Evolutionary conservation across 2,329 filamentous ascomycete species (phyloP).

Genomic region (Lachnellula willkommii): DNA sequence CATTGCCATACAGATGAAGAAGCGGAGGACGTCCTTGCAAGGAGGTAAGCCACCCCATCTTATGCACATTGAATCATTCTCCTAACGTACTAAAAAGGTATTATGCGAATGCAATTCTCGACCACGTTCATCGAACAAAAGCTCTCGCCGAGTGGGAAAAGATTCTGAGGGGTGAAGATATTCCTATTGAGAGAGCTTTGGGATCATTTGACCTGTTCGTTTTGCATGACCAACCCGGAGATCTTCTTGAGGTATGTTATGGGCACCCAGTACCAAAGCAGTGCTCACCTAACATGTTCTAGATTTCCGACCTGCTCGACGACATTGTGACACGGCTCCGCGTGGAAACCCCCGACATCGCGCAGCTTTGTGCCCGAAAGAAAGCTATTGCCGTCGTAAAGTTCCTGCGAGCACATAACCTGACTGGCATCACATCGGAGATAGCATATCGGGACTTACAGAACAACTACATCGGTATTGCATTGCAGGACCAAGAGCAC

Average conservation of each 20-base stretch:
- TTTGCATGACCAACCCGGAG: slow-evolving; percentile 64
- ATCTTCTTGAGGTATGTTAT: slow-evolving; percentile 63
- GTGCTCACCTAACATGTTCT: slow-evolving; percentile 8
- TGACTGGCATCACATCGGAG: slow-evolving; percentile 64
- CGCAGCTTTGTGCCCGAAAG: slow-evolving; percentile 53
- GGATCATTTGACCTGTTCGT: slow-evolving; percentile 89
- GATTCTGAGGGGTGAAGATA: slow-evolving; percentile 43
- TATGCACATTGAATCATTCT: slow-evolving; percentile 3
- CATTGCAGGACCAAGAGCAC: slow-evolving; percentile 65
- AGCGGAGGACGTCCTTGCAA: slow-evolving; percentile 69
- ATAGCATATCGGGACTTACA: slow-evolving; percentile 70
- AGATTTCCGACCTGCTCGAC: slow-evolving; percentile 64
- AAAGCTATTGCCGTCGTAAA: slow-evolving; percentile 63
- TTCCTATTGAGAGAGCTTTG: slow-evolving; percentile 67
- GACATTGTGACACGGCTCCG: slow-evolving; percentile 54
- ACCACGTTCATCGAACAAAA: slow-evolving; percentile 72
- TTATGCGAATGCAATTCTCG: slow-evolving; percentile 68
- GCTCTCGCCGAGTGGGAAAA: slow-evolving; percentile 74
- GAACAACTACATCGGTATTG: slow-evolving; percentile 84
- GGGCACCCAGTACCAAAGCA: neutral
- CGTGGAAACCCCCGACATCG: slow-evolving; percentile 46
- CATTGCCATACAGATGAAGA: slow-evolving; percentile 55
- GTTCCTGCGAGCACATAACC: slow-evolving; percentile 63
- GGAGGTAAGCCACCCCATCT: slow-evolving; percentile 43
- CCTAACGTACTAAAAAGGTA: slow-evolving; percentile 47